phyloP scores from a whole-genome alignment of 1,139 yeast species.

The Pichia sp. region DNA sequence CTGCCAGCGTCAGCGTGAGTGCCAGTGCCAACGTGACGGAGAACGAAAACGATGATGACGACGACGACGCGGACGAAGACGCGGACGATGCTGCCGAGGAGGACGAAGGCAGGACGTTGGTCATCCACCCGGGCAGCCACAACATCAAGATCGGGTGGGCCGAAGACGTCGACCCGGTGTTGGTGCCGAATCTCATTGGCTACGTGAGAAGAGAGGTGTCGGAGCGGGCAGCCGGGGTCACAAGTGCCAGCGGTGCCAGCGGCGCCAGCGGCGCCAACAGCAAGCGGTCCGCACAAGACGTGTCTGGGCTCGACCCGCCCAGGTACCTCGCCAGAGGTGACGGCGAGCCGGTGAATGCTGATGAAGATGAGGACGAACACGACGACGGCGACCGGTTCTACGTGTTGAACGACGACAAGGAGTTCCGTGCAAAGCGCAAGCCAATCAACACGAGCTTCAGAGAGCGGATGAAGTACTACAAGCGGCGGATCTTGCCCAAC shows the following conservation, averaged over 20 bases:
- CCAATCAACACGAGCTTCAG: conserved; percentile 66
- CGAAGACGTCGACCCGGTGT: conserved; percentile 71
- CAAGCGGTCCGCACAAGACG: neutral
- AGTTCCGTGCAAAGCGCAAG: conserved; percentile 46
- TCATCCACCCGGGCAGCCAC: conserved; percentile 84
- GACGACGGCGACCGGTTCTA: conserved; percentile 32
- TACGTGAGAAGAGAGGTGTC: conserved; percentile 4
- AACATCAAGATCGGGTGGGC: conserved; percentile 79
- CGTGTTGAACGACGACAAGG: conserved; percentile 33
- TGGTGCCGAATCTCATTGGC: conserved; percentile 70
- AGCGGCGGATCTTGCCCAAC: conserved; percentile 79
- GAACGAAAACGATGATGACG: conserved; percentile 23
- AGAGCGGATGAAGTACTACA: conserved; percentile 90
- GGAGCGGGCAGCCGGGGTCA: no score
- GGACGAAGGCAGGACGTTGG: conserved; percentile 57
- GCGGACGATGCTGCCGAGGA: conserved; percentile 46
- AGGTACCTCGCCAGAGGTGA: neutral
- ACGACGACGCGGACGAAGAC: conserved; percentile 34
- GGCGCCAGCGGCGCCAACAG: neutral
- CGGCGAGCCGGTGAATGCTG: neutral
- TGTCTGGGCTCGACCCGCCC: conserved; percentile 25
- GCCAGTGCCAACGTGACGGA: conserved; percentile 18
- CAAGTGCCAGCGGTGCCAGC: no score
- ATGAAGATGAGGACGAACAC: neutral
- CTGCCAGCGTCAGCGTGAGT: conserved; percentile 17